Evolutionary conservation across 371 early-diverging fungal species (phyloP), one percentile per base, ranked within the genome.

Genomic region (Fennellomyces sp.): DNA sequence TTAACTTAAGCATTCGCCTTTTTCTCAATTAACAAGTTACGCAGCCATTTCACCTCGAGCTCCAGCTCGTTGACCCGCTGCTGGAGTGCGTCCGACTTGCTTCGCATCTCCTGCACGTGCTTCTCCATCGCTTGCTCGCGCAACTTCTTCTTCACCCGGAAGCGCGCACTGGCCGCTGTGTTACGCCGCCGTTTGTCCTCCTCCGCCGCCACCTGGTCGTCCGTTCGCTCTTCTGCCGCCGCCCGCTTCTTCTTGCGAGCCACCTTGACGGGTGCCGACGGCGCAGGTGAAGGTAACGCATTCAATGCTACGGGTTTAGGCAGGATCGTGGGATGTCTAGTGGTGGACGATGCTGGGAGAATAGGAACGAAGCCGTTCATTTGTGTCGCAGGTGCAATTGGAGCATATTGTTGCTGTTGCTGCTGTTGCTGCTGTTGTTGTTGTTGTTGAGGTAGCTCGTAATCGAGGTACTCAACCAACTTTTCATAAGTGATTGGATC

Each of bases 121-220:
- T 80, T 82, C 70, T 94, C 93, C 28, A 96, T 77, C 2, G 84
- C 90, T 78, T 94, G 90, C 72, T 97, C 97, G 31, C 91, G 85
- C 58, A 83, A 61, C 65, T 94, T 94, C 73, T 97, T 98, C 84
- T 95, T 95, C 31, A 94, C 83, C 0, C 98, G 86, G 84, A 98
- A 98, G 17, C 98, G 82, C 5, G 97, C 97, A 10, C 95, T 94
- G 0, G 98, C 98, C 0, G 90, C 94, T 1, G 97, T 97, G 81
- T 97, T 97, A 11, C 97, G 83, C 19, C 88, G 79, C 21, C 97
- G 85, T 70, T 96, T 96, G 69, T 95, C 96, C 31, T 88, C 90
- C 33, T 86, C 55, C 5, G 55, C 55, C 15, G 55, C 55, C 13
- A 54, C 27, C 15, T 54, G 55, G 13, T 54, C 49, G 4, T 49